Base-by-base conservation (phyloP, 2,329 filamentous ascomycete genomes). In the Aureobasidium sp. region DNA sequence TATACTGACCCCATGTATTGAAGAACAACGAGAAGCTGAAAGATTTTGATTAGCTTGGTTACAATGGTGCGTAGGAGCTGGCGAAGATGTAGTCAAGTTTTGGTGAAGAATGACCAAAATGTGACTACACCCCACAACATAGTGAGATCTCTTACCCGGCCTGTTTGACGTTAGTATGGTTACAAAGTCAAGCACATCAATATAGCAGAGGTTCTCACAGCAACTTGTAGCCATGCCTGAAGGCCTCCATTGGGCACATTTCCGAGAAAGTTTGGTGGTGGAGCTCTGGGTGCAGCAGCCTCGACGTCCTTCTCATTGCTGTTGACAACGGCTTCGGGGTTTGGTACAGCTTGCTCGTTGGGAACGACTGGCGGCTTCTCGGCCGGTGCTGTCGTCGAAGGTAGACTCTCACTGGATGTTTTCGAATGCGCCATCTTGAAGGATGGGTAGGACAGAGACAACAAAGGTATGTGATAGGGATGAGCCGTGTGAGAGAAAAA, bases 201-300 rank as follows among this genome's bases (percentile, higher is more conserved):
- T 34, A 12, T 34, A 34, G 31, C 31, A 34, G 31, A 34, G 9
- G 3, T 34, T 12, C 31, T 34, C 11, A 34, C 31, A 1, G 78
- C 56, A 5, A 81, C 78, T 63, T 80, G 78, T 34, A 81, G 66
- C 79, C 78, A 81, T 5, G 79, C 78, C 65, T 64, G 70, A 5
- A 77, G 63, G 0, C 79, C 79, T 17, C 78, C 78, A 68, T 81
- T 73, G 0, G 79, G 79, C 7, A 64, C 55, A 36, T 29, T 57
- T 14, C 49, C 55, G 20, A 62, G 42, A 29, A 63, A 62, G 51
- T 63, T 64, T 34, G 55, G 55, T 14, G 61, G 61, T 9, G 61
- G 53, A 29, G 25, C 37, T 41, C 17, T 31, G 11, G 60, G 51
- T 44, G 37, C 58, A 17, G 58, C 48, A 9, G 48, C 36, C 14